phyloP scores from a whole-genome alignment of 441 rosid species.

The Daphne laureola region DNA sequence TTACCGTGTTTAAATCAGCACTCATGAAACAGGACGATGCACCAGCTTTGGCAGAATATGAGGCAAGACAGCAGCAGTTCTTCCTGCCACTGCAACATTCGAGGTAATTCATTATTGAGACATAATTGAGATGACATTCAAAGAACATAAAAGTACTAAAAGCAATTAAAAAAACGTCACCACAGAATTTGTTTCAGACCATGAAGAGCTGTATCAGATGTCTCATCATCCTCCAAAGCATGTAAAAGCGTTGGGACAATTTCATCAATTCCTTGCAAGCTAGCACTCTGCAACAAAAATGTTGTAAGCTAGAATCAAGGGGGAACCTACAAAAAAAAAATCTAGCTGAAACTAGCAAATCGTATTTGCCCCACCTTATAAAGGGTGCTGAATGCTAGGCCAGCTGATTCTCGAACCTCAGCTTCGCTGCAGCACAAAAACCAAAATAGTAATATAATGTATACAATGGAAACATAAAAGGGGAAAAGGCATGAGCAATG shows the following conservation, averaged over 20 bases:
- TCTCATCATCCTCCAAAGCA: slow-evolving; percentile 92
- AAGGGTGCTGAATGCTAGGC: slow-evolving; percentile 95
- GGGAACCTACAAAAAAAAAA: not conserved
- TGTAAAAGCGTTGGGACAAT: slow-evolving; percentile 93
- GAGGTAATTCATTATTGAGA: slow-evolving; percentile 18
- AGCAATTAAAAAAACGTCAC: slow-evolving; percentile 24
- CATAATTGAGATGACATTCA: slow-evolving; percentile 10
- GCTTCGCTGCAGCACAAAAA: slow-evolving; percentile 41
- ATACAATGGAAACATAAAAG: slow-evolving; percentile 5
- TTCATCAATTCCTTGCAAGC: slow-evolving; percentile 99
- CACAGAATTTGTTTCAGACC: slow-evolving; percentile 98
- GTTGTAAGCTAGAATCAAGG: slow-evolving; percentile 3
- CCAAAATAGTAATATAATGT: slow-evolving; percentile 5
- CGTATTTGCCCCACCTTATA: slow-evolving; percentile 63
- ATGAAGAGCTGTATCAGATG: slow-evolving; percentile 90
- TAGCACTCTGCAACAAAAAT: slow-evolving; percentile 71
- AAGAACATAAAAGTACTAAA: slow-evolving; percentile 10
- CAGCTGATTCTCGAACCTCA: slow-evolving; percentile 99
- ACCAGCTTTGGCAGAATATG: slow-evolving; percentile 98
- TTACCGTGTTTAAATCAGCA: slow-evolving; percentile 16
- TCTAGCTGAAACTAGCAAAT: not conserved
- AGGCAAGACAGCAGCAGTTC: slow-evolving; percentile 97
- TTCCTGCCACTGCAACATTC: slow-evolving; percentile 73
- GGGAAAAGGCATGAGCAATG: slow-evolving; percentile 9
- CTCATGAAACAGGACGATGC: slow-evolving; percentile 94